A percentile compares a stretch with the other conserved stretches of the same genome.
Evolutionary conservation across 495 filamentous ascomycete species (phyloP).

Genomic region (Tuber microsphaerosporum): DNA sequence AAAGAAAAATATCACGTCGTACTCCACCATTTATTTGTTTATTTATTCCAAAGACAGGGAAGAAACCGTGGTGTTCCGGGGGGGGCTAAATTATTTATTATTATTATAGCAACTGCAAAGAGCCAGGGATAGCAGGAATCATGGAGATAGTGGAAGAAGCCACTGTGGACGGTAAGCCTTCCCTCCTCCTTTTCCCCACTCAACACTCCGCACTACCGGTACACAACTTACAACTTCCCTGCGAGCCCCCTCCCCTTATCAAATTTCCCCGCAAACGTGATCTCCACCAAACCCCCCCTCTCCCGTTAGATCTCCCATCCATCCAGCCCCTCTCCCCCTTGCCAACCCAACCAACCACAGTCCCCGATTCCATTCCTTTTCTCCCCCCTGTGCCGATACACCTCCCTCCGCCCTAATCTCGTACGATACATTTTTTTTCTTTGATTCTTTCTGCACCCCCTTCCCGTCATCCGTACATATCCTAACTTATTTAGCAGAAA

Average conservation of each 20-base stretch:
- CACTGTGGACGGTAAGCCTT: slow-evolving; percentile 60
- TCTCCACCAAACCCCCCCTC: neutral
- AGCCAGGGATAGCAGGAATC: slow-evolving; percentile 80
- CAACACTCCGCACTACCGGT: neutral
- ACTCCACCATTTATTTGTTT: no score
- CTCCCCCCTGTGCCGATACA: neutral
- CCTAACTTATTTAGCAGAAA: slow-evolving; percentile 51
- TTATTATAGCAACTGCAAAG: slow-evolving; percentile 62
- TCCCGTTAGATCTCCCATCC: neutral
- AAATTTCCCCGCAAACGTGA: slow-evolving; percentile 6
- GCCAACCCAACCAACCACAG: neutral
- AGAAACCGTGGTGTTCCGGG: neutral
- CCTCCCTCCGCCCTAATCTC: neutral
- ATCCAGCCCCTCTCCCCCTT: neutral
- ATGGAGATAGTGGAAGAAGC: slow-evolving; percentile 88
- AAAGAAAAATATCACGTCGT: neutral
- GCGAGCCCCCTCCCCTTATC: slow-evolving; percentile 3
- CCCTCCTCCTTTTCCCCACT: slow-evolving; percentile 7
- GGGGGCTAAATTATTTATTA: neutral
- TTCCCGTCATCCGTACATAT: slow-evolving; percentile 7
- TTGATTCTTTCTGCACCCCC: neutral
- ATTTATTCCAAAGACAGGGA: neutral
- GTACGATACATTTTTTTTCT: neutral
- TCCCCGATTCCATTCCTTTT: neutral
- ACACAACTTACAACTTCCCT: neutral